Base-by-base conservation (phyloP, 169 alveolate genomes). In the Cryptosporidium canis region DNA sequence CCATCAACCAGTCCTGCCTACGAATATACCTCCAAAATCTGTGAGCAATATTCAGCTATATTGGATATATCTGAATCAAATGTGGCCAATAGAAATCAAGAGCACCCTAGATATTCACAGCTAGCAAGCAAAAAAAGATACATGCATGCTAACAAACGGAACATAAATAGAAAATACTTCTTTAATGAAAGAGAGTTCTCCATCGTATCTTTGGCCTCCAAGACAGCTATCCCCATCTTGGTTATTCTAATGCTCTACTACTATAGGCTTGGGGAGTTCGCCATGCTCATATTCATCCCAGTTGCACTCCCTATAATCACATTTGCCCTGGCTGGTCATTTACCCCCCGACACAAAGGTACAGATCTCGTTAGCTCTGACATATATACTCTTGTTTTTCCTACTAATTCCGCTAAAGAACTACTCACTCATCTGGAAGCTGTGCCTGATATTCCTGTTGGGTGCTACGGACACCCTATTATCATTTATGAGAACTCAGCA, bases 381-480 rank as follows among this genome's bases (percentile, higher is more conserved):
- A 6, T 68, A 68, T 47, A 24, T 68, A 7, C 58, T 45, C 4
- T 7, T 68, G 21, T 14, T 68, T 27, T 51, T 47, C 7, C 66
- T 48, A 29, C 33, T 68, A 11, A 51, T 68, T 48, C 37, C 44
- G 12, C 47, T 68, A 21, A 35, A 43, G 27, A 45, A 44, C n/a
- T 21, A 68, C n/a, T 33, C 83, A 27, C n/a, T 68, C 18, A 68
- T 24, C 16, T 68, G 83, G 83, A 68, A 68, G 44, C 45, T 47
- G 5, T 31, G 66, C 27, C 27, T 68, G 47, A 68, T 68, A 27
- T 68, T 68, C 29, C 16, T 68, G 16, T 66, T 68, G 43, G 83
- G 83, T 11, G 14, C n/a, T 47, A 43, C 58, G 1, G 83, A 68
- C 27, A 1, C 67, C 43, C 68, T 29, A 35, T 27, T 61, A 3